Conservation (phyloP, 1,139 yeast genomes). For the Geotrichum macrosporum region DNA sequence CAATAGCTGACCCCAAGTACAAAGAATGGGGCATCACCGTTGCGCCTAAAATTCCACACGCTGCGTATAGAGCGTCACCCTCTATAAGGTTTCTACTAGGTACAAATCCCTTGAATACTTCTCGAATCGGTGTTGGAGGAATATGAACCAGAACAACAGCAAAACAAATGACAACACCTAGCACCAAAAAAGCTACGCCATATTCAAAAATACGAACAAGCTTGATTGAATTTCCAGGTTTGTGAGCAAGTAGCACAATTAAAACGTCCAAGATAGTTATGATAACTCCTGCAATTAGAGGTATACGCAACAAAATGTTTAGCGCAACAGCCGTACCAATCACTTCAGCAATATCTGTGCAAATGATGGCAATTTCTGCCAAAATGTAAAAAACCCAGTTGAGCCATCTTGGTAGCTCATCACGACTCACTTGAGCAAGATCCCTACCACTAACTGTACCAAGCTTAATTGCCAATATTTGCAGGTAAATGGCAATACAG, state of each 20-base stretch:
- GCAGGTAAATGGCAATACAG: conserved; percentile 80
- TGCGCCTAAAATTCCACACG: conserved; percentile 92
- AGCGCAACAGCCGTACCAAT: conserved; percentile 91
- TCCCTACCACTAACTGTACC: conserved; percentile 92
- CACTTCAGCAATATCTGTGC: conserved; percentile 90
- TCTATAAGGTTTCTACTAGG: conserved; percentile 73
- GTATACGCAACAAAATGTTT: conserved; percentile 72
- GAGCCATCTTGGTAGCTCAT: conserved; percentile 59
- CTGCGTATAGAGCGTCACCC: conserved; percentile 74
- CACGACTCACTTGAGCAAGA: conserved; percentile 79
- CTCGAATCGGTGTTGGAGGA: conserved; percentile 49
- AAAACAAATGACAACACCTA: conserved; percentile 81
- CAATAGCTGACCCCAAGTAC: conserved; percentile 87
- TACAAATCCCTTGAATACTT: conserved; percentile 65
- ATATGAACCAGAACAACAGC: conserved; percentile 65
- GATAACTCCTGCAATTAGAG: conserved; percentile 72
- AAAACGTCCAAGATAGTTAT: conserved; percentile 82
- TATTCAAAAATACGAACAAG: conserved; percentile 78
- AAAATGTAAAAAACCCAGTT: conserved; percentile 62
- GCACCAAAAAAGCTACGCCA: conserved; percentile 70
- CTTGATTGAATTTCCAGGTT: conserved; percentile 79
- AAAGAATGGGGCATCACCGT: conserved; percentile 98
- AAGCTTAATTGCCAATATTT: conserved; percentile 74
- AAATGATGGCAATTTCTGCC: conserved; percentile 85
- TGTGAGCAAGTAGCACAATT: conserved; percentile 78